Evolutionary conservation across 2,329 filamentous ascomycete genomes (phyloP).

Genomic region (Xylariales sp.): DNA sequence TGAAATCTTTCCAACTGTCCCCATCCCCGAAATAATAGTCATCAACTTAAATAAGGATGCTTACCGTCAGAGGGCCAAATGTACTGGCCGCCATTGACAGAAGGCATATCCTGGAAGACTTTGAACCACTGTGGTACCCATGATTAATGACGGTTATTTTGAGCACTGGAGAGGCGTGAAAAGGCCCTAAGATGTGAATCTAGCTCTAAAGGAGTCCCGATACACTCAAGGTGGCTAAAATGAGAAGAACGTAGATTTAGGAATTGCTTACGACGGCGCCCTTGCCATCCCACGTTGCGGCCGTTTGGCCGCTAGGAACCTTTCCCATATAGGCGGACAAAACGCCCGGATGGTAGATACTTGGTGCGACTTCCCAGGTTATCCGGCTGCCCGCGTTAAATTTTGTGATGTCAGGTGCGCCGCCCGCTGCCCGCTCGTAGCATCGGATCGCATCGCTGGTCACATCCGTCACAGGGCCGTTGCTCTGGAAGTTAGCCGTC

Average conservation of each 20-base stretch:
- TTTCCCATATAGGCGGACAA: slow-evolving; percentile 57
- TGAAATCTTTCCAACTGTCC: not conserved
- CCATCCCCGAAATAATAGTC: not conserved
- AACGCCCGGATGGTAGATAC: slow-evolving; percentile 55
- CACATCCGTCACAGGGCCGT: slow-evolving; percentile 56
- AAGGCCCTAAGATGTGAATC: too few species aligned
- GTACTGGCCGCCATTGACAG: slow-evolving; percentile 49
- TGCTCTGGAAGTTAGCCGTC: slow-evolving; percentile 58
- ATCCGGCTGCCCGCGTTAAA: slow-evolving; percentile 55
- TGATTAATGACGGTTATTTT: too few species aligned
- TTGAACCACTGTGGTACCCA: slow-evolving; percentile 52
- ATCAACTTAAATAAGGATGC: not conserved
- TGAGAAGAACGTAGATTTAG: too few species aligned
- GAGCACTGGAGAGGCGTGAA: too few species aligned
- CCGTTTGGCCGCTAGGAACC: slow-evolving; percentile 53
- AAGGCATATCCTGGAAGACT: slow-evolving; percentile 56
- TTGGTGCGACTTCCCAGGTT: slow-evolving; percentile 55
- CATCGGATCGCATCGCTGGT: slow-evolving; percentile 55
- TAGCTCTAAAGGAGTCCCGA: too few species aligned
- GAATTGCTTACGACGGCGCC: slow-evolving; percentile 46
- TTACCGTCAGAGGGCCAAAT: slow-evolving; percentile 54
- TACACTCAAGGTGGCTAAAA: too few species aligned
- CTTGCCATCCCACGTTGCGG: slow-evolving; percentile 53
- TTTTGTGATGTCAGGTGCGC: slow-evolving; percentile 51
- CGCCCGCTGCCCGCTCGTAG: slow-evolving; percentile 52